Conservation (phyloP, 805 yeast genomes). For the Metschnikowia similis region DNA sequence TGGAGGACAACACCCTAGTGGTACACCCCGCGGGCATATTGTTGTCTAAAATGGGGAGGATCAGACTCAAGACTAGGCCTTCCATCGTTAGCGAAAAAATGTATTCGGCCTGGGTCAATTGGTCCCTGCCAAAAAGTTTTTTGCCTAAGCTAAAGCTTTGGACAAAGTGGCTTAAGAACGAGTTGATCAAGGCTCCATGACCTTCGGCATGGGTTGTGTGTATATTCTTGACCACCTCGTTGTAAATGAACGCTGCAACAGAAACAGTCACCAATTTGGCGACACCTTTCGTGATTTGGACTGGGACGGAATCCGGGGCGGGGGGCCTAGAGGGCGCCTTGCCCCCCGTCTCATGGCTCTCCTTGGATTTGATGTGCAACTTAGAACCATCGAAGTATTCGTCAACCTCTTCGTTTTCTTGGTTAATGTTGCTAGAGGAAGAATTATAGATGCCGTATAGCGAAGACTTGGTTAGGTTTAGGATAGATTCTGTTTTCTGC, state of each 20-base stretch:
- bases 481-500: conserved; percentile 31
- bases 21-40: conserved; percentile 27
- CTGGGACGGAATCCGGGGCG: not conserved
- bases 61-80: conserved; percentile 56
- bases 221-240: conserved; percentile 49
- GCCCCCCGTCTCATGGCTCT: conserved; percentile 5
- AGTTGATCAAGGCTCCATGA: conserved; percentile 40
- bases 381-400: conserved; percentile 18
- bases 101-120: conserved; percentile 1
- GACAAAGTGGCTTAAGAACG: conserved; percentile 25
- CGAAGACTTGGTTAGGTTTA: conserved; percentile 48
- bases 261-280: conserved; percentile 28
- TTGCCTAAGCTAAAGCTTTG: conserved; percentile 20
- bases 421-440: conserved; percentile 34
- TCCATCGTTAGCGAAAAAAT: conserved; percentile 32
- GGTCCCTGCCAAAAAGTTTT: not conserved
- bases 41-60: conserved; percentile 44
- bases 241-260: conserved; percentile 48
- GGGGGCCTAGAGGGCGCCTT: not conserved
- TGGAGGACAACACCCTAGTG: conserved; percentile 34
- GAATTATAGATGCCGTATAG: conserved; percentile 48
- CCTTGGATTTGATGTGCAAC: conserved; percentile 16
- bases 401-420: conserved; percentile 20
- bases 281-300: not conserved
- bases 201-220: conserved; percentile 47